Base-by-base conservation (phyloP, 2,329 filamentous ascomycete species). In the Fusarium sp. region DNA sequence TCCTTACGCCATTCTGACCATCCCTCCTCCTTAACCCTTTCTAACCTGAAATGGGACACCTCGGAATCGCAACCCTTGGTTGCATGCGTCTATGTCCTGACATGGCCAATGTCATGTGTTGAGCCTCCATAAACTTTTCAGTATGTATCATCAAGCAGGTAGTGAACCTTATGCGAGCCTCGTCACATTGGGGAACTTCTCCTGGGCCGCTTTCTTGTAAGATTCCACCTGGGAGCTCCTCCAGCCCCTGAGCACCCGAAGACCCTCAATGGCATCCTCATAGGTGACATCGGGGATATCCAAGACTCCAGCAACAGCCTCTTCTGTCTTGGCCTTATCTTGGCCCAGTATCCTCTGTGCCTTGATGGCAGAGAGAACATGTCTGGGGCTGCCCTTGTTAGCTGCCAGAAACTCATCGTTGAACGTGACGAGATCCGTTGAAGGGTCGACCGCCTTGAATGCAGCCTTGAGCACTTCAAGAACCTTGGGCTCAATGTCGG, bases 381-480 rank as follows among this genome's bases (percentile, higher is more conserved):
- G 89, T 18, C 82, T 69, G 8, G 88, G 82, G 77, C 89, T 92
- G 57, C 84, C 78, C 70, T 88, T 87, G 81, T 95, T 85, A 70
- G 86, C 84, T 41, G 84, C 77, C 20, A 89, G 79, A 78, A 89
- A 95, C 23, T 88, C 85, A 38, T 90, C 83, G 78, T 94, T 95
- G 81, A 86, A 87, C 69, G 88, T 83, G 47, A 85, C 81, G 42
- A 93, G 83, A 50, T 91, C 85, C 21, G 84, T 80, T 29, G 86
- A 86, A 12, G 86, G 80, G 9, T 90, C 84, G 24, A 91, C 80
- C 11, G 85, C 82, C 35, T 86, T 87, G 71, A 94, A 92, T 68
- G 90, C 89, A 4, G 87, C 81, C 63, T 91, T 89, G 70, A 97
- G 82, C 46, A 93, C 88, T 69, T 93, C 88, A 49, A 87, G 84